These are phyloP conservation scores for Biscogniauxia marginata DNA, from an alignment of 2,329 filamentous ascomycete species.

Conservation along the genomic window DNA sequence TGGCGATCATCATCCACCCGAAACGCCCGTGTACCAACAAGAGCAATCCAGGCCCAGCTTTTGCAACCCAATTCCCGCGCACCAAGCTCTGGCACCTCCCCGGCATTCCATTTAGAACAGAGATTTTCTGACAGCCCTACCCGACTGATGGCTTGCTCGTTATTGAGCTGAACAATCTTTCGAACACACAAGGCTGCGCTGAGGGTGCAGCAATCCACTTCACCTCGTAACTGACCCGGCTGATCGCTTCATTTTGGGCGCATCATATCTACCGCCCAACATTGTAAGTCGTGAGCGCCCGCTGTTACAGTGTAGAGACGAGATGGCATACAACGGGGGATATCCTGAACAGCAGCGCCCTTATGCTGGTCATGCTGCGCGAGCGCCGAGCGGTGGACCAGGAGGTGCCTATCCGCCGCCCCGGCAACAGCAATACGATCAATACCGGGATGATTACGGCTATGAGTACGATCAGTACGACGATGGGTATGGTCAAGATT, in stretches of 20 bases:
- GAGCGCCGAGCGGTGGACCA: slow-evolving; percentile 32
- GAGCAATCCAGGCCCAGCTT: not conserved
- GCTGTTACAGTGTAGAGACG: not conserved
- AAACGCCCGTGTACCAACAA: slow-evolving; percentile 31
- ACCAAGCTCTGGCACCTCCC: not conserved
- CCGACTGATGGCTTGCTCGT: slow-evolving; percentile 12
- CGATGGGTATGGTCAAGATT: slow-evolving; percentile 41
- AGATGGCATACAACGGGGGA: slow-evolving; percentile 53
- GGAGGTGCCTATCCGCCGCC: slow-evolving; percentile 26
- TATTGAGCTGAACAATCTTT: slow-evolving; percentile 1
- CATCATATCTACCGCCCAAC: not conserved
- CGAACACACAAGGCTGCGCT: slow-evolving; percentile 8
- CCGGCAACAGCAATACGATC: slow-evolving; percentile 39
- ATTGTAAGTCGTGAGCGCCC: not conserved
- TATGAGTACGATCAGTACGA: slow-evolving; percentile 46
- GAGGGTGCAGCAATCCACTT: slow-evolving; percentile 2
- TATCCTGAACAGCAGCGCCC: slow-evolving; percentile 45
- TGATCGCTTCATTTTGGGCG: slow-evolving; percentile 7
- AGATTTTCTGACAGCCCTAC: not conserved
- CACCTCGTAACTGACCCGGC: not conserved
- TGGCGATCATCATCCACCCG: slow-evolving; percentile 39
- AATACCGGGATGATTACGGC: slow-evolving; percentile 46
- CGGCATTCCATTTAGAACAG: not conserved
- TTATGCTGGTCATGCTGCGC: slow-evolving; percentile 47
- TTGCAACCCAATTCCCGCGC: slow-evolving; percentile 3